phyloP scores from a whole-genome alignment of 352 stramenopile species.

The Globisporangium irregulare region DNA sequence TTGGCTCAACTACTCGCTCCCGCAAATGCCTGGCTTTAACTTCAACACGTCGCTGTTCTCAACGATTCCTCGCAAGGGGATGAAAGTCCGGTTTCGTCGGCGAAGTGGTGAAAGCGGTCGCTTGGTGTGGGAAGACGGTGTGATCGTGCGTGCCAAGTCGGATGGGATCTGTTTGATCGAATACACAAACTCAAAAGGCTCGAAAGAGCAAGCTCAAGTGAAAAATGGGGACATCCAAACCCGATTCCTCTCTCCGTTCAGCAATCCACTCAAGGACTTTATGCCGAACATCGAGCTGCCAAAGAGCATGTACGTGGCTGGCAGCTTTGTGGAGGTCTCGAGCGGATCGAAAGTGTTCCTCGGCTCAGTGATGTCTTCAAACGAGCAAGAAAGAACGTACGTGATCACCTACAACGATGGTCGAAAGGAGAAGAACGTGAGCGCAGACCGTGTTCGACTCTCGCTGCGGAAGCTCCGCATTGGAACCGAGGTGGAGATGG shows the following conservation, averaged over 20 bases:
- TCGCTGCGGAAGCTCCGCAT: constrained; percentile 54
- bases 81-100: constrained; percentile 51
- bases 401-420: constrained; percentile 55
- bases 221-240: constrained; percentile 51
- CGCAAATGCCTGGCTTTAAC: constrained; percentile 26
- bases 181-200: constrained; percentile 28
- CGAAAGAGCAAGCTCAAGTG: constrained; percentile 38
- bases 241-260: constrained; percentile 34
- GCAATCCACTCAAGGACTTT: constrained; percentile 25
- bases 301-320: constrained; percentile 28
- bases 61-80: constrained; percentile 35
- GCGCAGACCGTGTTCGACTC: constrained; percentile 46
- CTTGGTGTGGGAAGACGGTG: constrained; percentile 37
- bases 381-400: constrained; percentile 49
- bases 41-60: constrained; percentile 22
- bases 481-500: constrained; percentile 69
- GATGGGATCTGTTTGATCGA: constrained; percentile 48
- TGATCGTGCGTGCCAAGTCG: constrained; percentile 47
- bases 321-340: constrained; percentile 50
- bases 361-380: constrained; percentile 36
- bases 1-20: constrained; percentile 48
- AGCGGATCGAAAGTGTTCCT: constrained; percentile 45
- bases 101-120: constrained; percentile 23
- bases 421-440: constrained; percentile 55
- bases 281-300: constrained; percentile 28